A percentile compares a stretch with the other conserved stretches of the same genome.
These are phyloP conservation scores for Leishmania tarentolae DNA, from an alignment of 208 protist species.

Conservation along the genomic window DNA sequence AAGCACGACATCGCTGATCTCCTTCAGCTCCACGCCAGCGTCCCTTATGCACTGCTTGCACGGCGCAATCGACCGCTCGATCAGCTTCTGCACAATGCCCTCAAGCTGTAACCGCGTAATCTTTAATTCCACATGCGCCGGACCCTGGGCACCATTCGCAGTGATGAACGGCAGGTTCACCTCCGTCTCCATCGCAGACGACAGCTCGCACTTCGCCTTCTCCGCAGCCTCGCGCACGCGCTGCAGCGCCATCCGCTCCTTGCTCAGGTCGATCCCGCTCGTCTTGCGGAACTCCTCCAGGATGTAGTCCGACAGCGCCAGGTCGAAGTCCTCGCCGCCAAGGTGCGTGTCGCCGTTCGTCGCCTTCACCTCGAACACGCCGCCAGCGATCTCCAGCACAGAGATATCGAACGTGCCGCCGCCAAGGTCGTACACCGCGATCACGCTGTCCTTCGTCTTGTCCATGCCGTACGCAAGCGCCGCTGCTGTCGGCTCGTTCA, in stretches of 20 bases:
- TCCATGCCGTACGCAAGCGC: conserved; percentile 99
- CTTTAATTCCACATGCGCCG: too few species aligned
- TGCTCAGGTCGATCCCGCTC: conserved; percentile 91
- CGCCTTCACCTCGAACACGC: conserved; percentile 99
- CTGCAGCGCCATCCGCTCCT: conserved; percentile 95
- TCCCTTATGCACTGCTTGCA: conserved; percentile 92
- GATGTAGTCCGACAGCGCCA: conserved; percentile 87
- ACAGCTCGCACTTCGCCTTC: conserved; percentile 98
- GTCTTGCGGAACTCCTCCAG: conserved; percentile 94
- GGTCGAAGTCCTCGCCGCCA: conserved; percentile 99
- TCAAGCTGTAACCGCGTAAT: too few species aligned
- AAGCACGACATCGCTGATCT: conserved; percentile 97
- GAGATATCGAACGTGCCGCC: conserved; percentile 99
- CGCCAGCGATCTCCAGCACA: conserved; percentile 98
- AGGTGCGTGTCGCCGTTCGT: conserved; percentile 99
- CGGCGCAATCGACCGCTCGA: conserved; percentile 58
- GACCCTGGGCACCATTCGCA: conserved; percentile 83
- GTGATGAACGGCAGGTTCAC: conserved; percentile 97
- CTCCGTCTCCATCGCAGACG: conserved; percentile 86
- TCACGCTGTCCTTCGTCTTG: conserved; percentile 85
- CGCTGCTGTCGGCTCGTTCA: conserved; percentile 99
- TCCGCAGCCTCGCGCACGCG: conserved; percentile 97
- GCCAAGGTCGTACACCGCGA: conserved; percentile 98
- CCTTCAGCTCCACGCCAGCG: conserved; percentile 68
- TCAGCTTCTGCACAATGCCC: conserved; percentile 73